Percentiles rank a stretch among this genome's conserved stretches.
Evolutionary conservation across 176 grass and related monocot species (phyloP).

Genomic region (Juncus inflexus): DNA sequence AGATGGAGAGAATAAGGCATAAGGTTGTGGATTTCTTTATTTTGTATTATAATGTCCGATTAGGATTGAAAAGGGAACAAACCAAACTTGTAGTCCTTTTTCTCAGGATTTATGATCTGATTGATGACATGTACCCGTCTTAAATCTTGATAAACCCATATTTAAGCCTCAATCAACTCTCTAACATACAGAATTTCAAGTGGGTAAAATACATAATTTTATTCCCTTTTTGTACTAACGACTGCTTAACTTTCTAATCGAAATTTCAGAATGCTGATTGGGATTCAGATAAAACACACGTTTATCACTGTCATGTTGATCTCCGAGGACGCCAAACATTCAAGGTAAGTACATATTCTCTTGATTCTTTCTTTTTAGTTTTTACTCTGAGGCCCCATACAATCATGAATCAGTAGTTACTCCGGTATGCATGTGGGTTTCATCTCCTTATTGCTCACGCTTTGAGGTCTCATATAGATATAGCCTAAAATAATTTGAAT

Average conservation of each 20-base stretch:
- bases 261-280: slow-evolving; percentile 53
- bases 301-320: slow-evolving; percentile 65
- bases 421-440: not conserved
- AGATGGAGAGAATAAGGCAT: slow-evolving; percentile 57
- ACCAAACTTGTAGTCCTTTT: too few species aligned
- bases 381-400: slow-evolving; percentile 6
- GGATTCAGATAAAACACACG: slow-evolving; percentile 35
- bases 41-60: not conserved
- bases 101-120: too few species aligned
- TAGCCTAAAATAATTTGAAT: not conserved
- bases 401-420: not conserved
- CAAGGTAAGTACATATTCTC: slow-evolving; percentile 29
- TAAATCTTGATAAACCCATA: too few species aligned
- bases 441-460: not conserved
- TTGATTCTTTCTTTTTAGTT: too few species aligned
- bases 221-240: not conserved
- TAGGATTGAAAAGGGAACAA: not conserved
- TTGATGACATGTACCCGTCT: not conserved
- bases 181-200: too few species aligned
- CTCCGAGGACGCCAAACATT: slow-evolving; percentile 33
- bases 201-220: too few species aligned
- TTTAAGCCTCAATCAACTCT: too few species aligned
- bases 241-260: slow-evolving; percentile 16
- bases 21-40: not conserved
- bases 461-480: not conserved